A percentile compares a stretch with the other conserved stretches of the same genome.
phyloP scores from a whole-genome alignment of 108 stramenopile species.

The Nannochloropsis salina region DNA sequence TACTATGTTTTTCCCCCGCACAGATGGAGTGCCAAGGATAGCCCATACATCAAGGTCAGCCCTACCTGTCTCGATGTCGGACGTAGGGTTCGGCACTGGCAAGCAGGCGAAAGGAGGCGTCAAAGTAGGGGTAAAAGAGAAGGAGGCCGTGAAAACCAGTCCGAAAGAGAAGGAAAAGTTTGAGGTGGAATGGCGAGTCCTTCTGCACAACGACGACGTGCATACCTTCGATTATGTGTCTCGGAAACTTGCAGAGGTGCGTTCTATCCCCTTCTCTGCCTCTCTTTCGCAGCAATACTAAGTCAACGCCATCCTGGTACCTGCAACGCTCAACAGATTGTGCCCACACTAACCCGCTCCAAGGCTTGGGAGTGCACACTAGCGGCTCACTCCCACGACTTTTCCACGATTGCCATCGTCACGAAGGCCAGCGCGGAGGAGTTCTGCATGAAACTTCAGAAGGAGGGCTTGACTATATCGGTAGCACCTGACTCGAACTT shows the following conservation, averaged over 20 bases:
- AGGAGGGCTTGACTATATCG: constrained; percentile 69
- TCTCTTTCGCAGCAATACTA: not conserved
- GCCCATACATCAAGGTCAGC: too few relatives aligned
- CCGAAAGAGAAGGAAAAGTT: not conserved
- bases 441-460: constrained; percentile 23
- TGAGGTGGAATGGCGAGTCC: constrained; percentile 64
- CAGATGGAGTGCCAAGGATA: too few relatives aligned
- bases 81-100: not conserved
- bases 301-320: not conserved
- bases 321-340: not conserved
- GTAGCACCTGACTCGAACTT: constrained; percentile 77
- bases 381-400: constrained; percentile 74
- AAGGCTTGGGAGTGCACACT: constrained; percentile 77
- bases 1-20: too few relatives aligned
- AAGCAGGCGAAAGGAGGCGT: constrained; percentile 1
- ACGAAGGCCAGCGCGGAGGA: constrained; percentile 77
- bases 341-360: constrained; percentile 45
- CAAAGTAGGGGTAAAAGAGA: constrained; percentile 4
- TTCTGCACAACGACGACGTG: constrained; percentile 88
- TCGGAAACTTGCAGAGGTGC: constrained; percentile 62
- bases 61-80: not conserved
- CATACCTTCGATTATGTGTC: constrained; percentile 87
- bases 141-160: not conserved
- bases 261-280: not conserved
- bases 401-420: constrained; percentile 73